Conservation (phyloP, 1,284 basidiomycete genomes). For the Golubevia sp. region DNA sequence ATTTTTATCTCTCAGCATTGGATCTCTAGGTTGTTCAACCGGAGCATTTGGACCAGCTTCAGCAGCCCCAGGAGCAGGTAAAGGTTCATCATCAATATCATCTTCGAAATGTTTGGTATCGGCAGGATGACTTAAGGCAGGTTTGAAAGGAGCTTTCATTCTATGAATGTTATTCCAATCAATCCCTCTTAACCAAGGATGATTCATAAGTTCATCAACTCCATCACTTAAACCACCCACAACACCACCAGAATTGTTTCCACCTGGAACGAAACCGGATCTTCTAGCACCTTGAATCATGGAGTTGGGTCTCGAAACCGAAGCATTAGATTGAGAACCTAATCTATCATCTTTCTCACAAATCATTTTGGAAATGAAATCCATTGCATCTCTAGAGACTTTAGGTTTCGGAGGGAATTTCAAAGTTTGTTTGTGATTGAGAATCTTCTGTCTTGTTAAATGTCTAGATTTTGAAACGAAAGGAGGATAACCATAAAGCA, state of each 20-base stretch:
- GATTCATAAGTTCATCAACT: slow-evolving; percentile 81
- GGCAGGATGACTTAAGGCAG: slow-evolving; percentile 69
- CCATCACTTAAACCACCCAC: slow-evolving; percentile 68
- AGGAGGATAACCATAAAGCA: slow-evolving; percentile 77
- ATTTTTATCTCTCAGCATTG: slow-evolving; percentile 78
- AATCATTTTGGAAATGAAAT: slow-evolving; percentile 82
- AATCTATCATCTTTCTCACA: slow-evolving; percentile 93
- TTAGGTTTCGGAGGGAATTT: slow-evolving; percentile 82
- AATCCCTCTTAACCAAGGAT: slow-evolving; percentile 53
- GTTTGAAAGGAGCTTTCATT: slow-evolving; percentile 78
- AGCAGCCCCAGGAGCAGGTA: slow-evolving; percentile 84
- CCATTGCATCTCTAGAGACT: slow-evolving; percentile 81
- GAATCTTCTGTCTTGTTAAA: slow-evolving; percentile 60
- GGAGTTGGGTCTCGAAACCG: slow-evolving; percentile 75
- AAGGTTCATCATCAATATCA: slow-evolving; percentile 82
- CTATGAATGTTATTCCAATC: slow-evolving; percentile 35
- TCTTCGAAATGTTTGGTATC: slow-evolving; percentile 65
- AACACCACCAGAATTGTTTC: slow-evolving; percentile 60
- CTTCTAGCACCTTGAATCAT: slow-evolving; percentile 74
- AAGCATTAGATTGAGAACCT: slow-evolving; percentile 73
- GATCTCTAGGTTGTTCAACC: slow-evolving; percentile 79
- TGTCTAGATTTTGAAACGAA: slow-evolving; percentile 60
- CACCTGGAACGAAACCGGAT: slow-evolving; percentile 72
- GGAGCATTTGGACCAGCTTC: slow-evolving; percentile 63
- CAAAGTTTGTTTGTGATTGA: slow-evolving; percentile 87